Conservation (phyloP, 192 early-diverging fungal species). For the Umbelopsis isabellina region DNA sequence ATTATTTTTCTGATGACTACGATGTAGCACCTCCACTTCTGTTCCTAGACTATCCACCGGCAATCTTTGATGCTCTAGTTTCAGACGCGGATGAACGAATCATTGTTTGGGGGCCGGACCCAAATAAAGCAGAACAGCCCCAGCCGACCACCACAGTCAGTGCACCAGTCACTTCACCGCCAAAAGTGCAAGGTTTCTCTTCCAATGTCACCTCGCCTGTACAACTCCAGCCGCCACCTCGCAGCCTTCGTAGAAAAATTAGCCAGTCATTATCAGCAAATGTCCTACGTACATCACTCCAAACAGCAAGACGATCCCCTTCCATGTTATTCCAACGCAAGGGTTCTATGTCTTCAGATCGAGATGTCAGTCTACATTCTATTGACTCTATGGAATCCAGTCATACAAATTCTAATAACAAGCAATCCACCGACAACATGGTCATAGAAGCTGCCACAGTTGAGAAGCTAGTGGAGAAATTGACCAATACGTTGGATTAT, state of each 20-base stretch:
- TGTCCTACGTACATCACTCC: neutral
- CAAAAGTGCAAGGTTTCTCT: conserved; percentile 2
- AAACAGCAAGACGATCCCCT: neutral
- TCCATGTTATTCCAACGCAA: too few relatives aligned
- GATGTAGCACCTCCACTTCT: conserved; percentile 30
- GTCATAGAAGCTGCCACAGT: conserved; percentile 54
- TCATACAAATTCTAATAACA: neutral
- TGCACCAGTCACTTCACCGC: neutral
- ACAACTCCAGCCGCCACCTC: neutral
- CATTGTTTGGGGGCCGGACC: conserved; percentile 43
- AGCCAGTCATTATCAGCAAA: neutral
- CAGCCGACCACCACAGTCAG: neutral
- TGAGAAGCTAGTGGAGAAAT: conserved; percentile 58
- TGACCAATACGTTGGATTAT: conserved; percentile 62
- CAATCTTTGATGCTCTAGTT: conserved; percentile 37
- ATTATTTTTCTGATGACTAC: neutral
- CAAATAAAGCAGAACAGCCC: conserved; percentile 18
- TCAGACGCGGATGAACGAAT: conserved; percentile 33
- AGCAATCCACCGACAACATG: neutral
- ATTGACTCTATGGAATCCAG: neutral
- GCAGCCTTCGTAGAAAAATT: neutral
- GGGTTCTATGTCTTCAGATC: neutral
- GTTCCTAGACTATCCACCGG: conserved; percentile 36
- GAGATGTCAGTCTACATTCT: neutral
- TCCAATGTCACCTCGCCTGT: neutral